A percentile compares a stretch with the other conserved stretches of the same genome.
These are phyloP conservation scores for Lentithecium fluviatile DNA, from an alignment of 495 filamentous ascomycete species.

Conservation along the genomic window DNA sequence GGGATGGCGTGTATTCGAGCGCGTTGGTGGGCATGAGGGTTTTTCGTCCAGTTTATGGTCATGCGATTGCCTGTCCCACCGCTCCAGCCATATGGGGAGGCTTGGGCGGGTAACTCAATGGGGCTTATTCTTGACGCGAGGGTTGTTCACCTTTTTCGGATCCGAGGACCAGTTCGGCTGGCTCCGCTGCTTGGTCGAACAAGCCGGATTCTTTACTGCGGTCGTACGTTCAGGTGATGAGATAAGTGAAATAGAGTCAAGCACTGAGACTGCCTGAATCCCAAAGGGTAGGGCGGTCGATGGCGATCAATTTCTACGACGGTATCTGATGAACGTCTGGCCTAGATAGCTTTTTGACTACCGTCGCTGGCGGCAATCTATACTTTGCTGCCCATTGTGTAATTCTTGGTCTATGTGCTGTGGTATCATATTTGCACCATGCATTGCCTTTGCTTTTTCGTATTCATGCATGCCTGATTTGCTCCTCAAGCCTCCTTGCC, in stretches of 20 bases:
- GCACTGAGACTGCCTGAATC: conserved; percentile 71
- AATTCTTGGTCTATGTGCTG: background rate
- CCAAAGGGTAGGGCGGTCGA: conserved; percentile 53
- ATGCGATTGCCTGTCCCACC: conserved; percentile 83
- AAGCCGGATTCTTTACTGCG: conserved; percentile 54
- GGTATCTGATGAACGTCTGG: conserved; percentile 81
- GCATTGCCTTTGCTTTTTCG: background rate
- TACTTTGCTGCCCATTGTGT: background rate
- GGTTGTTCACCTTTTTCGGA: conserved; percentile 55
- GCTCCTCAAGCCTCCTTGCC: conserved; percentile 17
- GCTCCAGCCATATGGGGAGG: conserved; percentile 19
- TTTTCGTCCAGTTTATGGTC: conserved; percentile 91
- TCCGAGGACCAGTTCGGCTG: conserved; percentile 51
- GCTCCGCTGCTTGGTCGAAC: conserved; percentile 61
- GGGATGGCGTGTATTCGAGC: conserved; percentile 42
- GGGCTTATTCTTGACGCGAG: conserved; percentile 99
- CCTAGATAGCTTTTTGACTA: conserved; percentile 8
- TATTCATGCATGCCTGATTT: background rate
- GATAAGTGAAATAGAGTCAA: conserved; percentile 96
- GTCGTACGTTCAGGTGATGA: conserved; percentile 81
- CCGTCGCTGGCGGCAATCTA: background rate
- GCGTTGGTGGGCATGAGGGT: conserved; percentile 42
- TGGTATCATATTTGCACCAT: conserved; percentile 11
- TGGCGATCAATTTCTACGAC: conserved; percentile 77
- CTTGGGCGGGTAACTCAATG: conserved; percentile 86